Evolutionary conservation across 805 yeast species (phyloP), one percentile per base, ranked within the genome.

Genomic region (Brettanomyces nanus): DNA sequence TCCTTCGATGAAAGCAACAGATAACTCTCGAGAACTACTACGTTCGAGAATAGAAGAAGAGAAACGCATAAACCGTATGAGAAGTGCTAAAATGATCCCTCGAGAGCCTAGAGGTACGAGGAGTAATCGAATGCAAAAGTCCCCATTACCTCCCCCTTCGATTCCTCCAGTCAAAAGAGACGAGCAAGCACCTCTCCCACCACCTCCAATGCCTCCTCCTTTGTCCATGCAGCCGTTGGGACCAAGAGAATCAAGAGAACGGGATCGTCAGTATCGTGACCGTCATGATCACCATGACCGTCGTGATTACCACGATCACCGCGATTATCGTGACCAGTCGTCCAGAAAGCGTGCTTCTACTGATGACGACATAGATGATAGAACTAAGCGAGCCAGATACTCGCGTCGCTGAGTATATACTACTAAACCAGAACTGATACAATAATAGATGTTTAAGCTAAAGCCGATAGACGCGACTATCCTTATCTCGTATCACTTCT

Each of bases 211-310:
- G 15, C 35, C 35, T 7, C 35, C 25, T 4, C 40, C 36, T 14
- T 14, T 21, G 18, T 23, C 26, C 10, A 23, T 7, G 11, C 26
- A 23, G 26, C 26, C 35, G 11, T 23, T 9, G 27, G 35, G 25
- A n/a, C 23, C 35, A 5, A 33, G 35, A 25, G 35, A 32, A 21
- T 21, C 28, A 4, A 22, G 35, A 32, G 36, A 25, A 7, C n/a
- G 26, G 11, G 26, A 11, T 23, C 11, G 10, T 23, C 7, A 11
- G 26, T 23, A 23, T 23, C 26, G 26, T 23, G 26, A 23, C 26
- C 26, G 10, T 11, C 26, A 11, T 23, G 26, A 28, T 17, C n/a
- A 28, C 31, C 15, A 28, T 37, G 54, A 48, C n/a, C 45, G 42
- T 28, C n/a, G n/a, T n/a, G n/a, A n/a, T n/a, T n/a, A n/a, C n/a